Evolutionary conservation across 768 basidiomycete genomes (phyloP).

Genomic region (Tubosaeta sp.): DNA sequence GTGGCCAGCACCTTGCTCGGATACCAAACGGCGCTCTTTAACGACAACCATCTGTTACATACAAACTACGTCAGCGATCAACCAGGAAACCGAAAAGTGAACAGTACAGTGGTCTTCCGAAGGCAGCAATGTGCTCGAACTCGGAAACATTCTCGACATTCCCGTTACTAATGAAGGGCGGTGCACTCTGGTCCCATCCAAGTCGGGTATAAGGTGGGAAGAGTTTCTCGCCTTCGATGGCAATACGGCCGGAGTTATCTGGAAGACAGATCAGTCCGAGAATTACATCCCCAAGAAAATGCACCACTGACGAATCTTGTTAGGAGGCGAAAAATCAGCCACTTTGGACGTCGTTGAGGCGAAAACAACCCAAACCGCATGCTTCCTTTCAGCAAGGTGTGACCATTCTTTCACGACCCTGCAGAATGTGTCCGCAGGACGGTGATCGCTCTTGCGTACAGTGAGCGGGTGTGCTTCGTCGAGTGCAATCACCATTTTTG

Average conservation of each 20-base stretch:
- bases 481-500: conserved; percentile 12
- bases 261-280: not conserved
- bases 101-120: too few relatives aligned
- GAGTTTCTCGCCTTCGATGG: not conserved
- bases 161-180: not conserved
- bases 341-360: conserved; percentile 13
- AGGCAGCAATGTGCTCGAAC: not conserved
- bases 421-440: conserved; percentile 5
- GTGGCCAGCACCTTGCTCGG: not conserved
- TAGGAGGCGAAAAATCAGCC: conserved; percentile 3
- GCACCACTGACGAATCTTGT: not conserved
- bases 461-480: conserved; percentile 12
- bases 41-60: too few relatives aligned
- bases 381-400: not conserved
- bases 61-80: too few relatives aligned
- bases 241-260: conserved; percentile 8
- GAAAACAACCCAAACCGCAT: conserved; percentile 13
- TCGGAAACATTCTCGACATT: not conserved
- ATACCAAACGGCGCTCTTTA: too few relatives aligned
- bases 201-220: conserved; percentile 11
- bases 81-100: too few relatives aligned
- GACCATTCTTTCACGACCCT: conserved; percentile 8
- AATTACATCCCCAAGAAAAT: not conserved
- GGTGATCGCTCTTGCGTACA: not conserved
- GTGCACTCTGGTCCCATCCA: conserved; percentile 15